These are phyloP conservation scores for Gentiana straminea DNA, from an alignment of 257 asterid genomes.

Conservation along the genomic window DNA sequence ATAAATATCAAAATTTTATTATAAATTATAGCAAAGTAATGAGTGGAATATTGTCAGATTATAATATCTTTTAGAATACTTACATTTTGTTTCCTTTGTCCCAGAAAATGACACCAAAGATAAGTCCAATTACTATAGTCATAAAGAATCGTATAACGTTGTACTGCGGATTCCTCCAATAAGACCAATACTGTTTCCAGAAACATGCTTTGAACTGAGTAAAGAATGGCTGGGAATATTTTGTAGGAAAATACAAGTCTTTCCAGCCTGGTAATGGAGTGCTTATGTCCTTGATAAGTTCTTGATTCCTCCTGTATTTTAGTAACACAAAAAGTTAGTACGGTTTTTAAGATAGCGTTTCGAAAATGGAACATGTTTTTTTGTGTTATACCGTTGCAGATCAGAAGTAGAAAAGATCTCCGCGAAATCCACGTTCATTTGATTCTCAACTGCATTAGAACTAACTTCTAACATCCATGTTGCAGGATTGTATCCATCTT, in stretches of 20 bases:
- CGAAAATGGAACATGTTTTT: not conserved
- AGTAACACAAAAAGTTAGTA: not conserved
- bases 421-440: slow-evolving; percentile 37
- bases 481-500: slow-evolving; percentile 55
- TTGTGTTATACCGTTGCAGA: slow-evolving; percentile 29
- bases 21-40: not conserved
- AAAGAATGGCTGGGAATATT: slow-evolving; percentile 47
- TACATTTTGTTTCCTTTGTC: slow-evolving; percentile 51
- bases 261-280: slow-evolving; percentile 32
- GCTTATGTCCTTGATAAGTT: slow-evolving; percentile 33
- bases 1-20: not conserved
- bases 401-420: slow-evolving; percentile 40
- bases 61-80: slow-evolving; percentile 9
- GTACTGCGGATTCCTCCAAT: slow-evolving; percentile 69
- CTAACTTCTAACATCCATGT: slow-evolving; percentile 66
- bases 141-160: slow-evolving; percentile 51
- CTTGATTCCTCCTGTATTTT: slow-evolving; percentile 39
- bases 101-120: slow-evolving; percentile 58
- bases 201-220: slow-evolving; percentile 44
- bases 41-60: not conserved
- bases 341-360: not conserved
- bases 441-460: slow-evolving; percentile 40
- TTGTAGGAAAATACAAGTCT: slow-evolving; percentile 49
- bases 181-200: slow-evolving; percentile 67
- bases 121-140: slow-evolving; percentile 52